Percentiles rank a stretch among this genome's conserved stretches.
These are phyloP conservation scores for Lactifluus echinatus DNA, from an alignment of 768 basidiomycete genomes.

Conservation along the genomic window DNA sequence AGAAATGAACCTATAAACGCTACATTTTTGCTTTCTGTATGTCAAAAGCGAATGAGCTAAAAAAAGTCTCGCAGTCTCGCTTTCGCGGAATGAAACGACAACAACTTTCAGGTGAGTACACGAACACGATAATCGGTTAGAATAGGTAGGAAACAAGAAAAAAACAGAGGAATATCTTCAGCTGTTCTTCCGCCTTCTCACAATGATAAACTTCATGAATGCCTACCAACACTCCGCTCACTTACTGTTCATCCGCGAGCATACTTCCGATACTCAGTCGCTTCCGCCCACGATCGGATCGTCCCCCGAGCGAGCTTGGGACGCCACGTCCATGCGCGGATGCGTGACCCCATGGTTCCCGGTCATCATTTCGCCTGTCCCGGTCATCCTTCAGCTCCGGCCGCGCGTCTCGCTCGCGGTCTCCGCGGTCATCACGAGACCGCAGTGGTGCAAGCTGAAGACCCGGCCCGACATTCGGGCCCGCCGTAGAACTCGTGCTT, in stretches of 20 bases:
- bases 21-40: constrained; percentile 9
- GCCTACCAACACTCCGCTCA: too few species aligned
- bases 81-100: neutral
- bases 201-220: neutral
- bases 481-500: neutral
- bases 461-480: neutral
- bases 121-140: neutral
- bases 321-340: neutral
- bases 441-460: constrained; percentile 16
- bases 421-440: neutral
- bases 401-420: constrained; percentile 10
- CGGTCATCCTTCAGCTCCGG: constrained; percentile 13
- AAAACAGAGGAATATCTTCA: neutral
- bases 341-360: constrained; percentile 2
- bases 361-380: constrained; percentile 10
- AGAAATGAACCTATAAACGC: constrained; percentile 1
- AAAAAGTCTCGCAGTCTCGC: neutral
- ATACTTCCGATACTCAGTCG: constrained; percentile 15
- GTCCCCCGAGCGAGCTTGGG: neutral
- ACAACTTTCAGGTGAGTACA: too few species aligned
- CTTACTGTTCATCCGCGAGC: constrained; percentile 1
- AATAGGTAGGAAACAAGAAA: neutral
- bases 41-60: neutral
- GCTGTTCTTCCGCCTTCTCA: neutral
- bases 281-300: constrained; percentile 8